Evolutionary conservation across 495 filamentous ascomycete species (phyloP), one percentile per base, ranked within the genome.

Genomic region (Trichoderma reesei): DNA sequence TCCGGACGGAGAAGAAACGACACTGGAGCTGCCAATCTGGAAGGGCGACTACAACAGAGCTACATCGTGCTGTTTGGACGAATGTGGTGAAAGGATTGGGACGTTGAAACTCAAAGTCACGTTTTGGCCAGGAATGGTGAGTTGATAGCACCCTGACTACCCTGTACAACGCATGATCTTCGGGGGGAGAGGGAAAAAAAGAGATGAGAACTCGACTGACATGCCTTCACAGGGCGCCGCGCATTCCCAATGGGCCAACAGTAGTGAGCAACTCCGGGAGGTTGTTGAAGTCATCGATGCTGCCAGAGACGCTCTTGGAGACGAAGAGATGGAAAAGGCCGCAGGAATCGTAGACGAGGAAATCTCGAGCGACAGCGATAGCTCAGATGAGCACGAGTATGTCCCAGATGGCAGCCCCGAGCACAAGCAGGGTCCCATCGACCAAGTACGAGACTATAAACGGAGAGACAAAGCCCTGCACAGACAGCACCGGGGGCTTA

Each of bases 271-370:
- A 46, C 66, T 88, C 46, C 72, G 74, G 26, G 79, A 83, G 44
- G 80, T 88, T 0, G 82, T 87, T 74, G 85, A 89, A 68, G 84
- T 86, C 10, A 73, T 88, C 48, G 81, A 85, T 48, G 70, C 68
- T 18, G 72, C 70, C 0, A 69, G 71, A 18, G 72, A 74, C 33
- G 62, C 65, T 20, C 66, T 67, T 3, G 67, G 71, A 41, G 63
- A 46, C n/a, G 63, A 56, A 3, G 18, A 41, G 46, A 39, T 59
- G 46, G 63, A 56, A 34, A 39, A n/a, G 11, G 1, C 33, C 33
- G 48, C 41, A 34, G 61, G 61, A 39, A 63, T 63, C 16, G 61
- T 63, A 18, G 61, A 63, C 11, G 61, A 41, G 20, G 61, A 63
- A 16, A 42, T 63, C 2, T 63, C 61, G 61, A 42, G 38, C 13